These are phyloP conservation scores for Fusarium lyarnte DNA, from an alignment of 2,329 filamentous ascomycete genomes.

Conservation along the genomic window DNA sequence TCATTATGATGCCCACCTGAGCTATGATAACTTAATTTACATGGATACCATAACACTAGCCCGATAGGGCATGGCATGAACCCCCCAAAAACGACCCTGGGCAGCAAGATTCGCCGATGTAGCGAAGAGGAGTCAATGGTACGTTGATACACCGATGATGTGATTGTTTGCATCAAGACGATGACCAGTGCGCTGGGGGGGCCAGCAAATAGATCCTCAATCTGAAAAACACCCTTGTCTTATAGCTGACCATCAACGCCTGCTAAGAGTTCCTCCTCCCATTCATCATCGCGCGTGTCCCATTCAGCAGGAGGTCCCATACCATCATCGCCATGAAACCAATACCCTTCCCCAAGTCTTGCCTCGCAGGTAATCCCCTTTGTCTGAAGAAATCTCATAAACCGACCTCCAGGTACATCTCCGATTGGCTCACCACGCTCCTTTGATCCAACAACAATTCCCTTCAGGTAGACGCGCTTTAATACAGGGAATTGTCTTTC, in stretches of 20 bases:
- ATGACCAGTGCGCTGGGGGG: accelerated
- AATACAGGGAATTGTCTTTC: not conserved
- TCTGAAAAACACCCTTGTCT: too few relatives aligned
- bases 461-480: not conserved
- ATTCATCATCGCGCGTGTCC: not conserved
- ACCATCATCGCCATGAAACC: not conserved
- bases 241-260: not conserved
- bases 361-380: not conserved
- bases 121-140: not conserved
- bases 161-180: not conserved
- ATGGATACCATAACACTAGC: not conserved
- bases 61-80: not conserved
- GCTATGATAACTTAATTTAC: not conserved
- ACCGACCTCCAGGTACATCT: not conserved
- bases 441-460: not conserved
- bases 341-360: not conserved
- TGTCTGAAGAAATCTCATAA: not conserved
- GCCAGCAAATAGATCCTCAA: accelerated
- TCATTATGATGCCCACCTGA: not conserved
- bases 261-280: not conserved
- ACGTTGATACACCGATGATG: not conserved
- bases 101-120: not conserved
- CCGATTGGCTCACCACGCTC: not conserved
- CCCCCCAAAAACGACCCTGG: not conserved
- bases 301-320: not conserved